These are phyloP conservation scores for Lentinula boryana DNA, from an alignment of 768 basidiomycete species.

Conservation along the genomic window DNA sequence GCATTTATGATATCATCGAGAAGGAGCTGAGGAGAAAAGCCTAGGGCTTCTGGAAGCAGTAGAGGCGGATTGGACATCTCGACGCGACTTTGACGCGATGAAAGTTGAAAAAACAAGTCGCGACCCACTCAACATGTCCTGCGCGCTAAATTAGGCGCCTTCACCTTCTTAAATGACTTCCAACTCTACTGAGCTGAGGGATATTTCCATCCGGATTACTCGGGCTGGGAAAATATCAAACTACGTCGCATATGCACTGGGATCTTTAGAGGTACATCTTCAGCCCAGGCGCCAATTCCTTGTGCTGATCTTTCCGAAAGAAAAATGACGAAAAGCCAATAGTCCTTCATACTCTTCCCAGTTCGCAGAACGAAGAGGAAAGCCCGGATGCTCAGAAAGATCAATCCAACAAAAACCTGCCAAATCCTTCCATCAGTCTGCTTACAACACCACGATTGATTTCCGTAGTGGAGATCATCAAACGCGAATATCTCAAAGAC, in stretches of 20 bases:
- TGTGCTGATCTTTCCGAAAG: constrained; percentile 21
- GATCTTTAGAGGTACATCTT: constrained; percentile 43
- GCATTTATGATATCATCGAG: constrained; percentile 86
- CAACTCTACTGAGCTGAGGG: constrained; percentile 2
- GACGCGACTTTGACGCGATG: constrained; percentile 1
- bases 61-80: constrained; percentile 26
- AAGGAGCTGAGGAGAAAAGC: constrained; percentile 78
- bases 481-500: constrained; percentile 66
- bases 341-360: constrained; percentile 56
- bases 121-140: neutral
- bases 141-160: neutral
- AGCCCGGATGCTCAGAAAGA: constrained; percentile 7
- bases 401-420: constrained; percentile 6
- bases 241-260: constrained; percentile 49
- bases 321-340: constrained; percentile 42
- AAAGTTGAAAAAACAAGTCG: neutral
- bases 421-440: constrained; percentile 29
- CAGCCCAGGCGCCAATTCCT: neutral
- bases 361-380: constrained; percentile 7
- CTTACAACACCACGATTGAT: constrained; percentile 56
- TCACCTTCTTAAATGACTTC: neutral
- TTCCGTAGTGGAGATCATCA: constrained; percentile 78
- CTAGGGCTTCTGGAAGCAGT: constrained; percentile 67
- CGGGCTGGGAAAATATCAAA: constrained; percentile 46
- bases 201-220: constrained; percentile 45